A percentile compares a stretch with the other conserved stretches of the same genome.
Conservation (phyloP, 163 green algal genomes). For the Scenedesmus sp. region DNA sequence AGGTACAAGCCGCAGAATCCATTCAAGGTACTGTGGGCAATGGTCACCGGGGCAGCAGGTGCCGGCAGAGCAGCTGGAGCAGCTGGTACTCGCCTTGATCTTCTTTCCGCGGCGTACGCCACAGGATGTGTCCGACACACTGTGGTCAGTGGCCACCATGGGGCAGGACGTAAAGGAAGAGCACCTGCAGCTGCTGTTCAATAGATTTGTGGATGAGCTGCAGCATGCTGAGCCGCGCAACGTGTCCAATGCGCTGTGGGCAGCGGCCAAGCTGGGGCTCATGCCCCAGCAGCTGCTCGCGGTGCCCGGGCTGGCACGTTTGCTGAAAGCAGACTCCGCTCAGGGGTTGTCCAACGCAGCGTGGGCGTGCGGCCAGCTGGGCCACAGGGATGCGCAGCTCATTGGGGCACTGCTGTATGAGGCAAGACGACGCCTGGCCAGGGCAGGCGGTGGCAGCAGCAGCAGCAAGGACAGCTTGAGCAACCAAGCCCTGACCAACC, state of each 20-base stretch:
- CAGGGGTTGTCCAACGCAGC: neutral
- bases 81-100: neutral
- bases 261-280: neutral
- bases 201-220: neutral
- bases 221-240: neutral
- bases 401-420: neutral
- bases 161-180: neutral
- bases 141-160: neutral
- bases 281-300: neutral
- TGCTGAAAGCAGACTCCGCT: neutral
- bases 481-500: neutral
- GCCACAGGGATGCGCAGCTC: neutral
- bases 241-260: neutral
- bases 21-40: neutral
- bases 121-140: neutral
- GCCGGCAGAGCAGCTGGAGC: neutral
- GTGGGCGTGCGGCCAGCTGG: neutral
- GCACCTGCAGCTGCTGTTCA: neutral
- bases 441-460: neutral
- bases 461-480: neutral
- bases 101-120: neutral
- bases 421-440: neutral
- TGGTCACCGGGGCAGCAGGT: neutral
- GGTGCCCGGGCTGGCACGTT: neutral
- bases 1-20: neutral